These are phyloP conservation scores for Trichoderma koningiopsis DNA, from an alignment of 2,329 filamentous ascomycete genomes.

Conservation along the genomic window DNA sequence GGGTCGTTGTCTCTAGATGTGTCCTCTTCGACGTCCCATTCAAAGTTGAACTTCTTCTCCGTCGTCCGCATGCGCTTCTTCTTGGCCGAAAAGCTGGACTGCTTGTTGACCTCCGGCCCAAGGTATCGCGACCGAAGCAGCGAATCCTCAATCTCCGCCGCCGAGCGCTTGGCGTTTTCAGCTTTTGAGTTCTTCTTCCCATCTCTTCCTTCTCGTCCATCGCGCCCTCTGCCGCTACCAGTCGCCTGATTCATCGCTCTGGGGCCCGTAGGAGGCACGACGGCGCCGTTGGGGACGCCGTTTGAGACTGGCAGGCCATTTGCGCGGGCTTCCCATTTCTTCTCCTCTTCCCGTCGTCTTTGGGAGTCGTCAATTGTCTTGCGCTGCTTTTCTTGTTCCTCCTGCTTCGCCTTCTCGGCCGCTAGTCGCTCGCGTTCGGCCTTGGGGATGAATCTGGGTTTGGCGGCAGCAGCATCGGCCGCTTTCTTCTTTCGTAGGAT, in stretches of 20 bases:
- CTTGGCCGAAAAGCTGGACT: constrained; percentile 86
- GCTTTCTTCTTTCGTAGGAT: constrained; percentile 83
- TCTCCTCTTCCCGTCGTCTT: constrained; percentile 68
- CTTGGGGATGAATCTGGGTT: constrained; percentile 86
- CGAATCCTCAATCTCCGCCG: constrained; percentile 70
- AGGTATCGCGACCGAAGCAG: constrained; percentile 83
- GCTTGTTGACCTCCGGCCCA: constrained; percentile 81
- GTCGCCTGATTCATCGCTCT: constrained; percentile 59
- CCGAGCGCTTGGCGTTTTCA: constrained; percentile 44
- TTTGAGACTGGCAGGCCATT: constrained; percentile 35
- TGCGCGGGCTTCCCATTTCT: constrained; percentile 39
- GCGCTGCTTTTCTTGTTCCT: constrained; percentile 59
- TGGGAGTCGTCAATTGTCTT: constrained; percentile 62
- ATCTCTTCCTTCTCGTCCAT: constrained; percentile 27
- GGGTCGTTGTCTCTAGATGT: constrained; percentile 72
- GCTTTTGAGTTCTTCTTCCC: constrained; percentile 42
- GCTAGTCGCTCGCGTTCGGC: constrained; percentile 79
- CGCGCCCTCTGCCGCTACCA: constrained; percentile 40
- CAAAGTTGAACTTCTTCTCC: constrained; percentile 98
- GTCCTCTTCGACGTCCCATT: constrained; percentile 95
- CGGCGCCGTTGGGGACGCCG: constrained; percentile 31
- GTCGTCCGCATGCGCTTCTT: constrained; percentile 94
- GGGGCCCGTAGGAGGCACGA: constrained; percentile 67
- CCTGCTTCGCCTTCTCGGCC: constrained; percentile 74
- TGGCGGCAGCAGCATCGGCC: constrained; percentile 79